Base-by-base conservation (phyloP, 1,284 basidiomycete species). In the Macrocybe sp. region DNA sequence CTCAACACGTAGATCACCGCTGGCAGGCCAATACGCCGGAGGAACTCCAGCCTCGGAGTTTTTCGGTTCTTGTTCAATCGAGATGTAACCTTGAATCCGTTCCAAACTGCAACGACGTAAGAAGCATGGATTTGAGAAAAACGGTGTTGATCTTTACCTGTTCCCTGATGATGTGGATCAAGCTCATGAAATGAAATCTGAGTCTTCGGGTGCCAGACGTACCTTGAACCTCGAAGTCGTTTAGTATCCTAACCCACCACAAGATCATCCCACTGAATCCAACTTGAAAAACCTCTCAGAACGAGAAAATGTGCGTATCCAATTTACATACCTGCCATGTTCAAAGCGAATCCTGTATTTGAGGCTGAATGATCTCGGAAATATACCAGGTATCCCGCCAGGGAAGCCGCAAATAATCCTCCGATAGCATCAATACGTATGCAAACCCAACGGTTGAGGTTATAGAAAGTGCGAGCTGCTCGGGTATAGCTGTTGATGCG, bases 1-100 rank as follows among this genome's bases (percentile, higher is more conserved):
- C 52, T 89, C 78, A 0, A 89, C 82, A 3, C 68, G 63, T 31
- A 91, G 67, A 34, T 79, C 72, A 4, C 89, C 89, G 36, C 80
- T 85, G 0, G 83, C 74, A 0, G 89, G 89, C 88, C 89, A 91
- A 51, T 85, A 80, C 0, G 88, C 88, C 2, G 89, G 85, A 30
- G 88, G 87, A 38, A 73, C 66, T 6, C 79, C 79, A 9, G 62
- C 59, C 22, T 67, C 60, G 0, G 71, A 72, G 1, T 75, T 58
- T 46, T 72, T 68, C 1, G 78, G 76, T 59, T 91, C 89, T 59
- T 89, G 85, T 47, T 87, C 85, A 48, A 89, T 86, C 9, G 70
- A 63, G 40, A 88, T 63, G 59, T 90, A 91, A 29, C 78, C 77
- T 57, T 86, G 76, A 46, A 92, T 83, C 30, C 89, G 78, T 61